A percentile compares a stretch with the other conserved stretches of the same genome.
These are phyloP conservation scores for Paraphoma sp. DNA, from an alignment of 2,329 filamentous ascomycete genomes.

Conservation along the genomic window DNA sequence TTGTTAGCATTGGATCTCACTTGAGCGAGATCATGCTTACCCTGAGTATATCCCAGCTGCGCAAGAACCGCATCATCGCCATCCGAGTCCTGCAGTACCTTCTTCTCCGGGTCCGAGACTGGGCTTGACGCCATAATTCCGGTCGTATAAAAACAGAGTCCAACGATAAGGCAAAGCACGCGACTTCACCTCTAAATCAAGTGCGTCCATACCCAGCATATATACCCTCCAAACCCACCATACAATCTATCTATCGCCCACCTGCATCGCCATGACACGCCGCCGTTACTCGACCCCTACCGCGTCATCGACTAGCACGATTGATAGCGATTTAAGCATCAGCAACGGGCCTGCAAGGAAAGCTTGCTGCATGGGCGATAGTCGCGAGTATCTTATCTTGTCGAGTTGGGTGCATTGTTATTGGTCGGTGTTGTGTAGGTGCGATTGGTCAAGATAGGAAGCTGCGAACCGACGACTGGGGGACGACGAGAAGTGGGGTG, in stretches of 20 bases:
- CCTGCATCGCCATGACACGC: not conserved
- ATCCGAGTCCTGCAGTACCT: slow-evolving; percentile 26
- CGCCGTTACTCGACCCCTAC: not conserved
- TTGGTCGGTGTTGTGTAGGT: slow-evolving; percentile 3
- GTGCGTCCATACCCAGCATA: not conserved
- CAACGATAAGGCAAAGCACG: not conserved
- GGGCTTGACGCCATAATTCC: slow-evolving; percentile 13
- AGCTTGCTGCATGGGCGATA: slow-evolving; percentile 1
- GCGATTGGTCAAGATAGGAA: slow-evolving; percentile 31
- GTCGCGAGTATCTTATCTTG: slow-evolving; percentile 25
- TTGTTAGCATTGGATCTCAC: slow-evolving; percentile 2
- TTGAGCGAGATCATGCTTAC: slow-evolving; percentile 10
- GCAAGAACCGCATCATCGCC: slow-evolving; percentile 50
- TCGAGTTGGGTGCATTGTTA: not conserved
- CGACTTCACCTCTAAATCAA: too few relatives aligned
- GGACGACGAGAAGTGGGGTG: not conserved
- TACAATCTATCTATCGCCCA: too few relatives aligned
- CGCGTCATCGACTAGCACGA: slow-evolving; percentile 5
- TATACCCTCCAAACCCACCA: not conserved
- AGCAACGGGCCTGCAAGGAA: slow-evolving; percentile 8
- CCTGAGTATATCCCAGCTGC: slow-evolving; percentile 51
- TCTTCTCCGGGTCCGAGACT: slow-evolving; percentile 25
- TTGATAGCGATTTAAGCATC: slow-evolving; percentile 16
- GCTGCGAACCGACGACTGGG: not conserved
- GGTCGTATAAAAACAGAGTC: not conserved